Conservation (phyloP, 495 filamentous ascomycete genomes). For the Lindgomyces ingoldianus region DNA sequence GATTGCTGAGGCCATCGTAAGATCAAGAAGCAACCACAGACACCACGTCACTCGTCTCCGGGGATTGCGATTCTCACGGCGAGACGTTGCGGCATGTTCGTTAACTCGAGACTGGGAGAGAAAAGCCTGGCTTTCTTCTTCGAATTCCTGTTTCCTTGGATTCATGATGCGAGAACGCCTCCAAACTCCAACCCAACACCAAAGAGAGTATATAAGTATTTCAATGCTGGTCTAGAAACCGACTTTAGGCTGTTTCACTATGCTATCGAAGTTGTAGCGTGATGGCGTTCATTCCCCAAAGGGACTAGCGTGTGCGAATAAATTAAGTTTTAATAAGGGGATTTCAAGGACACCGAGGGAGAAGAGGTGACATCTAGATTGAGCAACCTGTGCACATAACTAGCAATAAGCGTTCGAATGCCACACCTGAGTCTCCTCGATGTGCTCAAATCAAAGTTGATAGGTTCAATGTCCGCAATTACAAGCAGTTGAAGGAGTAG, state of each 20-base stretch:
- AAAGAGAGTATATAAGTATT: neutral
- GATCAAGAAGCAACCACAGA: constrained; percentile 13
- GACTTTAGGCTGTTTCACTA: constrained; percentile 3
- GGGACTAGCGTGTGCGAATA: neutral
- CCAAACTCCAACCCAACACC: neutral
- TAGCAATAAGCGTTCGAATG: no score
- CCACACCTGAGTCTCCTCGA: no score
- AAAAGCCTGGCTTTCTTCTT: constrained; percentile 16
- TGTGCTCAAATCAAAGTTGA: no score
- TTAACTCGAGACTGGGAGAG: neutral
- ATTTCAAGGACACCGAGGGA: no score
- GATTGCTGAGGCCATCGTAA: constrained; percentile 18
- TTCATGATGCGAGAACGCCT: constrained; percentile 4
- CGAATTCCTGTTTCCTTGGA: neutral
- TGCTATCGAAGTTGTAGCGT: neutral
- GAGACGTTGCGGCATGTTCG: constrained; percentile 2
- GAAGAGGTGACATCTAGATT: no score
- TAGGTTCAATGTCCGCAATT: no score
- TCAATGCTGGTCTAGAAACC: neutral
- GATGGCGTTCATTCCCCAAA: constrained; percentile 1
- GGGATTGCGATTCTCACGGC: neutral
- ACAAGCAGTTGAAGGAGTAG: no score
- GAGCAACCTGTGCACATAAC: no score
- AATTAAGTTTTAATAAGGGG: no score
- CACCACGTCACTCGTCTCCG: neutral